These are phyloP conservation scores for Kodamaea alishanica DNA, from an alignment of 1,139 yeast genomes.

Conservation along the genomic window DNA sequence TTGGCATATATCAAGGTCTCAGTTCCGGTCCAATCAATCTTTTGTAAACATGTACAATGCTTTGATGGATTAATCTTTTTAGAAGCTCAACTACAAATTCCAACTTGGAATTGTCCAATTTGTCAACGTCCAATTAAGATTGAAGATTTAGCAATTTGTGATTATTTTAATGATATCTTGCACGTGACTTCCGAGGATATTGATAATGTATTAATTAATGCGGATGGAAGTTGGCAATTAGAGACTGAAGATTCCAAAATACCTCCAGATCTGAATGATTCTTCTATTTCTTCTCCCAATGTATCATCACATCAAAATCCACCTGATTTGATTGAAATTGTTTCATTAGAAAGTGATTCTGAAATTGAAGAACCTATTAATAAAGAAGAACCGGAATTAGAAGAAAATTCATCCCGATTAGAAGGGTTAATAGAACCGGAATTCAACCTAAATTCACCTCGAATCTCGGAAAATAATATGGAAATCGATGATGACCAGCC, in stretches of 20 bases:
- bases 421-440: neutral
- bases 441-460: too few species aligned
- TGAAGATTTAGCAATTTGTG: constrained; percentile 57
- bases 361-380: constrained; percentile 18
- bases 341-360: constrained; percentile 27
- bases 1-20: constrained; percentile 58
- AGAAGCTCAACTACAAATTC: constrained; percentile 56
- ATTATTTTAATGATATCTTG: constrained; percentile 54
- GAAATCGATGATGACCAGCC: constrained; percentile 1
- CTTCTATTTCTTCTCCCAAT: neutral
- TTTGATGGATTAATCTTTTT: constrained; percentile 64
- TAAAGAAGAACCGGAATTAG: neutral
- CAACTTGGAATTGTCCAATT: constrained; percentile 69
- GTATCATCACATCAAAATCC: constrained; percentile 2
- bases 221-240: constrained; percentile 58
- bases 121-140: constrained; percentile 46
- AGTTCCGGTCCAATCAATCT: constrained; percentile 55
- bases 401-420: neutral
- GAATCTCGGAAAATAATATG: neutral
- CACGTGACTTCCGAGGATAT: constrained; percentile 40
- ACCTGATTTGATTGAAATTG: constrained; percentile 17
- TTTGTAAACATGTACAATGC: constrained; percentile 67
- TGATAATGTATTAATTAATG: constrained; percentile 52
- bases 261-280: neutral
- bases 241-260: constrained; percentile 11